A percentile compares a stretch with the other conserved stretches of the same genome.
Conservation (phyloP, 2,329 filamentous ascomycete genomes). For the Aspergillus fischeri region DNA sequence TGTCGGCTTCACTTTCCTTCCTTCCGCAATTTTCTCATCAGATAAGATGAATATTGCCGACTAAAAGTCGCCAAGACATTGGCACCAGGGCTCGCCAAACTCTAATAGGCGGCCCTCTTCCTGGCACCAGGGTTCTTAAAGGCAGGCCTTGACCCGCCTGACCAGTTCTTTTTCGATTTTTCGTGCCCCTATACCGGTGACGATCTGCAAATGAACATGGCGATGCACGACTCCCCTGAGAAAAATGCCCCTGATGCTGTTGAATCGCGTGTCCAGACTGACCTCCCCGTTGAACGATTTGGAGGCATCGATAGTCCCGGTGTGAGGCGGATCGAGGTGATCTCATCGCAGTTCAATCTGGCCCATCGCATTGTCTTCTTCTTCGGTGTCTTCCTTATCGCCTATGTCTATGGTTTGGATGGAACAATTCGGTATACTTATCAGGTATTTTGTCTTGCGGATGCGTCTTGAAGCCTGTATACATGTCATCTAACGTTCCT, state of each 20-base stretch:
- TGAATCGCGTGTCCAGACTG: neutral
- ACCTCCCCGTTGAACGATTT: neutral
- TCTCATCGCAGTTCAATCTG: slow-evolving; percentile 4
- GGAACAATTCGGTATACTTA: slow-evolving; percentile 52
- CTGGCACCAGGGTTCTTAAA: neutral
- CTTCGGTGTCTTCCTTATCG: slow-evolving; percentile 57
- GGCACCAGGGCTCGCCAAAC: neutral
- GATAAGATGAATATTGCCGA: slow-evolving; percentile 3
- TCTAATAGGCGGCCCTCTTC: neutral
- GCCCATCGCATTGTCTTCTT: slow-evolving; percentile 57
- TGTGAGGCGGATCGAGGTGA: slow-evolving; percentile 9
- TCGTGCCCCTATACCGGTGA: neutral
- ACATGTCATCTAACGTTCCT: slow-evolving; percentile 19
- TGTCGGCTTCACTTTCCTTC: neutral
- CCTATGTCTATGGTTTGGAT: slow-evolving; percentile 62
- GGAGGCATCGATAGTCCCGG: neutral
- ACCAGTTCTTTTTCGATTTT: neutral
- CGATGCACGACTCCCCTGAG: neutral
- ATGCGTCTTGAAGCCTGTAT: neutral
- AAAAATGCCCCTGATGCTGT: neutral
- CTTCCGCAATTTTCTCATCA: neutral
- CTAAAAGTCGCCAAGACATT: neutral
- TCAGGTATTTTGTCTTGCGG: slow-evolving; percentile 27
- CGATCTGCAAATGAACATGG: neutral
- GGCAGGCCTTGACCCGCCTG: neutral